phyloP scores from a whole-genome alignment of 2,329 filamentous ascomycete species.

The Canariomyces notabilis region DNA sequence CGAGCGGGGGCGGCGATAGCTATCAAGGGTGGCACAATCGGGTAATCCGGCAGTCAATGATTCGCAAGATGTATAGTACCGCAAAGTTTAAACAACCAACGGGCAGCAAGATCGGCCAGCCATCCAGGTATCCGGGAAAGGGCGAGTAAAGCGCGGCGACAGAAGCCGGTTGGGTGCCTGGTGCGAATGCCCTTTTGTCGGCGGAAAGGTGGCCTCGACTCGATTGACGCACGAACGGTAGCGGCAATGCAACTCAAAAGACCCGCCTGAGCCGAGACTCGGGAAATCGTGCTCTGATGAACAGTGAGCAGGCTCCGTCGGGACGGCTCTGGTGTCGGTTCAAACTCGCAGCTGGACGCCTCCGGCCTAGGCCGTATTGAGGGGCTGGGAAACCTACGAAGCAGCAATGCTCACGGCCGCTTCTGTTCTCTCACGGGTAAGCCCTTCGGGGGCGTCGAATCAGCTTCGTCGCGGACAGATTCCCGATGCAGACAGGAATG shows the following conservation, averaged over 20 bases:
- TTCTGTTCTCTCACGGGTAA: neutral
- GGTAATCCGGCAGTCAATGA: conserved; percentile 11
- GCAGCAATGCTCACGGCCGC: neutral
- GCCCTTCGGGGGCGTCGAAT: too few species aligned
- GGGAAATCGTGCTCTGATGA: neutral
- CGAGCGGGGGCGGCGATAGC: neutral
- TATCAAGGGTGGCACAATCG: conserved; percentile 1
- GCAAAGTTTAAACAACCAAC: too few species aligned
- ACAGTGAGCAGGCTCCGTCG: neutral
- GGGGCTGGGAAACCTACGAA: neutral
- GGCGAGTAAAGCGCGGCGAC: neutral
- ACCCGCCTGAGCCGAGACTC: neutral
- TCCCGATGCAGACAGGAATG: neutral
- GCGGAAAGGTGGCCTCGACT: conserved; percentile 1
- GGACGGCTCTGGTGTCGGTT: neutral
- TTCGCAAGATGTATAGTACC: too few species aligned
- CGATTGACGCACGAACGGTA: conserved; percentile 1
- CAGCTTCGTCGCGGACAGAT: neutral
- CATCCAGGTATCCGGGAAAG: neutral
- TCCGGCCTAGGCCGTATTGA: neutral
- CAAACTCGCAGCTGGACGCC: neutral
- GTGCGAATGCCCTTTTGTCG: neutral
- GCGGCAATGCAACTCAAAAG: conserved; percentile 2
- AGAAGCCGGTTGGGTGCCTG: neutral
- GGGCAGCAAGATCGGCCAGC: too few species aligned